Evolutionary conservation across 2,329 filamentous ascomycete species (phyloP).

Genomic region (Endothia cerciana): DNA sequence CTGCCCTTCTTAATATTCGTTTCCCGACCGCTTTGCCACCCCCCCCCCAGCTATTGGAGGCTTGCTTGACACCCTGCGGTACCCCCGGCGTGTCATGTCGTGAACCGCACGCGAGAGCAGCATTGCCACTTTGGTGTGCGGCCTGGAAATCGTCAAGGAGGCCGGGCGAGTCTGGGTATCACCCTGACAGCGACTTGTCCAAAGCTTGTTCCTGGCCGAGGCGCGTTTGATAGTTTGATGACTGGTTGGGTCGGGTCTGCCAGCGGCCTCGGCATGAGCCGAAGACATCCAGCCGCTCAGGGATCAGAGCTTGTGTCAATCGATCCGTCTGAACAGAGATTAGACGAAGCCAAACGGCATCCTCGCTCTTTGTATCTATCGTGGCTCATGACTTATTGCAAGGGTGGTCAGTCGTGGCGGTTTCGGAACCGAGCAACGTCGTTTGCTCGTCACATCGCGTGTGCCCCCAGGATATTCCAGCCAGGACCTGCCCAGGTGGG

Average conservation of each 20-base stretch:
- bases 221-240: neutral
- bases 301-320: neutral
- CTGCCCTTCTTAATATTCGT: too few species aligned
- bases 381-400: neutral
- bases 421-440: neutral
- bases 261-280: neutral
- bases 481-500: neutral
- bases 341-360: neutral
- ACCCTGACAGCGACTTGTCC: neutral
- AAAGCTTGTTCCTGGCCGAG: neutral
- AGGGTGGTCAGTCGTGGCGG: neutral
- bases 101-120: neutral
- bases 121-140: neutral
- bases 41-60: neutral
- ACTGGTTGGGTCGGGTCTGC: neutral
- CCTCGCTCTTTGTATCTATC: neutral
- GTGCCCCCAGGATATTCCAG: neutral
- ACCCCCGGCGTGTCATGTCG: slow-evolving; percentile 7
- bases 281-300: neutral
- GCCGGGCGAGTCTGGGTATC: too few species aligned
- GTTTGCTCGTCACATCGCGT: neutral
- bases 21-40: neutral
- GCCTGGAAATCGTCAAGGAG: too few species aligned
- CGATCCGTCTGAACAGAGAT: neutral
- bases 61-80: slow-evolving; percentile 10